A percentile compares a stretch with the other conserved stretches of the same genome.
phyloP scores from a whole-genome alignment of 495 filamentous ascomycete genomes.

The Stereocaulon alpinum region DNA sequence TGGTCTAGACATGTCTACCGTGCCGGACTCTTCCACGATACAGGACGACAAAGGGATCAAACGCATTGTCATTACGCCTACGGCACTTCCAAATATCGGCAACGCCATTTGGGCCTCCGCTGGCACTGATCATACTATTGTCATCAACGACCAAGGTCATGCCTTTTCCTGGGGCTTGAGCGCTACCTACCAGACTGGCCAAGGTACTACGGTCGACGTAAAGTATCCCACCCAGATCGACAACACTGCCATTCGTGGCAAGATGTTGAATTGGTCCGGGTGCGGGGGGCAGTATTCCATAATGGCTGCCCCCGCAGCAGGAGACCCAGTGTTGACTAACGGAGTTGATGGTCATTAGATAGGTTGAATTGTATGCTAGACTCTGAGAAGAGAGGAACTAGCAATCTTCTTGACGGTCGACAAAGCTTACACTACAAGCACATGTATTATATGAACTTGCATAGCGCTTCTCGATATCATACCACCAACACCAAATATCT shows the following conservation, averaged over 20 bases:
- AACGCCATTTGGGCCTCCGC: constrained; percentile 35
- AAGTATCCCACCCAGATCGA: constrained; percentile 47
- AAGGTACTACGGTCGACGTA: constrained; percentile 45
- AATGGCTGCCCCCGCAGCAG: constrained; percentile 13
- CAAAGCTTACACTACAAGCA: too few relatives aligned
- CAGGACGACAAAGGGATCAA: constrained; percentile 39
- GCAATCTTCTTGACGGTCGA: too few relatives aligned
- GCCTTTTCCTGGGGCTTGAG: constrained; percentile 56
- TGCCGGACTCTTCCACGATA: constrained; percentile 39
- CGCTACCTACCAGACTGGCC: constrained; percentile 53
- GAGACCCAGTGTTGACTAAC: background rate
- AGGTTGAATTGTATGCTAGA: too few relatives aligned
- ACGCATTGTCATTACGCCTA: constrained; percentile 47
- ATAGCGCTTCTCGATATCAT: too few relatives aligned
- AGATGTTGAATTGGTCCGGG: constrained; percentile 47
- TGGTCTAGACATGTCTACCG: constrained; percentile 41
- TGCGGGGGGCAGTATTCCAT: constrained; percentile 54
- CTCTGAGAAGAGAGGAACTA: too few relatives aligned
- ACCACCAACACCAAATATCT: too few relatives aligned
- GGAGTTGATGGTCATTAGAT: background rate
- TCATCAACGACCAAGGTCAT: constrained; percentile 44
- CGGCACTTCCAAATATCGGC: constrained; percentile 37
- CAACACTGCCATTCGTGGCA: constrained; percentile 47
- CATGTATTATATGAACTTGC: too few relatives aligned
- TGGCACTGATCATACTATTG: constrained; percentile 49